phyloP scores from a whole-genome alignment of 257 asterid species.

The Solanum appendiculatum region DNA sequence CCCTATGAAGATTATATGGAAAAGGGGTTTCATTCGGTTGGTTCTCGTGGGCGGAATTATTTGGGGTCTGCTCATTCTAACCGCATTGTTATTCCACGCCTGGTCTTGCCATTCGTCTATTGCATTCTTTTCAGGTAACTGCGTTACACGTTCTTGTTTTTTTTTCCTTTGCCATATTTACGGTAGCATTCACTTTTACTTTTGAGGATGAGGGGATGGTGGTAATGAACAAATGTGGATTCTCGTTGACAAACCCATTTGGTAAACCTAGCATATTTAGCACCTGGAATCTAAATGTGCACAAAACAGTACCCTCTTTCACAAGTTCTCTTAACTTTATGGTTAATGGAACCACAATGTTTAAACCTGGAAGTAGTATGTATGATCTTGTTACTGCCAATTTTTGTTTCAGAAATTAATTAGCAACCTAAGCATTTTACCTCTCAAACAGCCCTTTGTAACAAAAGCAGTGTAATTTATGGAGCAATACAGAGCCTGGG shows the following conservation, averaged over 20 bases:
- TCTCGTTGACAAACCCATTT: not conserved
- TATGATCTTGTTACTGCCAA: not conserved
- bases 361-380: not conserved
- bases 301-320: not conserved
- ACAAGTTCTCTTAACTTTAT: not conserved
- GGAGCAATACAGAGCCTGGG: constrained; percentile 73
- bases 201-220: not conserved
- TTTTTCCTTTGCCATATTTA: not conserved
- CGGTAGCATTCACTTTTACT: not conserved
- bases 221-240: not conserved
- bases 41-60: constrained; percentile 32
- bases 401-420: not conserved
- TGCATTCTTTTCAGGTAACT: constrained; percentile 32
- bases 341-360: not conserved
- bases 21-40: constrained; percentile 32
- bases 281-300: not conserved
- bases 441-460: constrained; percentile 61
- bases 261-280: not conserved
- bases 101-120: constrained; percentile 45
- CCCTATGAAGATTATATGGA: constrained; percentile 33
- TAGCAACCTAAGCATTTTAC: not conserved
- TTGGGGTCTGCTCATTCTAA: constrained; percentile 33
- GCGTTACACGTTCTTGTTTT: not conserved
- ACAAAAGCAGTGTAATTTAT: constrained; percentile 79
- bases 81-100: constrained; percentile 27